Conservation (phyloP, 768 basidiomycete species). For the Boletus huronensis region DNA sequence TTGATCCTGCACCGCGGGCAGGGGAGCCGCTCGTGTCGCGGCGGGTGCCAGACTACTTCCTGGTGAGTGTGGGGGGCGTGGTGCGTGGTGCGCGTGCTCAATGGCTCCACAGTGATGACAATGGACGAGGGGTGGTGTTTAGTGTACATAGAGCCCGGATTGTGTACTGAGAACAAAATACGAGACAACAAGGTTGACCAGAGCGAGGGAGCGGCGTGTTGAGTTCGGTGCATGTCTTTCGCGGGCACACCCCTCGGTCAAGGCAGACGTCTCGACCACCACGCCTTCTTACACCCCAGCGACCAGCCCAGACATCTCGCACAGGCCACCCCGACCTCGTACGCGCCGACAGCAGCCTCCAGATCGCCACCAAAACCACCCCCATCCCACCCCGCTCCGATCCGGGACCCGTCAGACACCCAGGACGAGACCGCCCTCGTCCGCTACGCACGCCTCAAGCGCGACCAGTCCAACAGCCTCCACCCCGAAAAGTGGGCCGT, state of each 20-base stretch:
- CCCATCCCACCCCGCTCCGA: slow-evolving; percentile 29
- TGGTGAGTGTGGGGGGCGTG: slow-evolving; percentile 59
- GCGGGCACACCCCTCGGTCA: slow-evolving; percentile 77
- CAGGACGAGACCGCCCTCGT: slow-evolving; percentile 44
- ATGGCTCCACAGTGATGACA: slow-evolving; percentile 19
- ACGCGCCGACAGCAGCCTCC: slow-evolving; percentile 53
- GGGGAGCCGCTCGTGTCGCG: slow-evolving; percentile 97
- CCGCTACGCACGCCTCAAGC: slow-evolving; percentile 47
- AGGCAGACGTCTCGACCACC: slow-evolving; percentile 83
- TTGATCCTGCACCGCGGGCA: slow-evolving; percentile 97
- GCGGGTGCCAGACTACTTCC: slow-evolving; percentile 92
- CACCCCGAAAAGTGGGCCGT: slow-evolving; percentile 70
- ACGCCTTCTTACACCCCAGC: too few relatives aligned
- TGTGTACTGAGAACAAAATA: slow-evolving; percentile 27
- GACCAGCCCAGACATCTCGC: slow-evolving; percentile 28
- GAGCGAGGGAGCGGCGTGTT: slow-evolving; percentile 21
- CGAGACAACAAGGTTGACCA: slow-evolving; percentile 23
- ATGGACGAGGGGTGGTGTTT: slow-evolving; percentile 9
- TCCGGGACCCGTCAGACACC: slow-evolving; percentile 42
- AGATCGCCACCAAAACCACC: slow-evolving; percentile 57
- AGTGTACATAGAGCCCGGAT: slow-evolving; percentile 22
- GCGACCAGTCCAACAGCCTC: slow-evolving; percentile 34
- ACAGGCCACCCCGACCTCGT: slow-evolving; percentile 52
- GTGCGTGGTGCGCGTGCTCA: not conserved
- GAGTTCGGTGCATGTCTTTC: slow-evolving; percentile 71